These are phyloP conservation scores for Trichoderma breve DNA, from an alignment of 2,329 filamentous ascomycete species.

Conservation along the genomic window DNA sequence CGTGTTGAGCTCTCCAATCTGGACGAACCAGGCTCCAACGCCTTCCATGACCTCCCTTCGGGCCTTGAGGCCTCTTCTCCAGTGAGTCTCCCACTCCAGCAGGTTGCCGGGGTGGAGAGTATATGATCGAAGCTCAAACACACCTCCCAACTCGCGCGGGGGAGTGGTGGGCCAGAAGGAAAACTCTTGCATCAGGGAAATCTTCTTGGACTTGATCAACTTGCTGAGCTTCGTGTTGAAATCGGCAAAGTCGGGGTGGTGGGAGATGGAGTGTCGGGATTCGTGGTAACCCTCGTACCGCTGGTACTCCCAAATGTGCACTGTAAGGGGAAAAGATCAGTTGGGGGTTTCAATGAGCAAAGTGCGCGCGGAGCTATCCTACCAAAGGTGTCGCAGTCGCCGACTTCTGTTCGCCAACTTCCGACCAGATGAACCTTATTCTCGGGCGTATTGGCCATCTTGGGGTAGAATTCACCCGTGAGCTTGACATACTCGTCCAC, in stretches of 20 bases:
- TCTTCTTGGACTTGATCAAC: constrained; percentile 81
- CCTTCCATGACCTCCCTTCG: constrained; percentile 97
- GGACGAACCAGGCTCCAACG: constrained; percentile 96
- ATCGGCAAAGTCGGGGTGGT: constrained; percentile 76
- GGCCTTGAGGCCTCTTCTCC: constrained; percentile 87
- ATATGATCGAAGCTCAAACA: constrained; percentile 96
- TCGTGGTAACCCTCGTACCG: constrained; percentile 94
- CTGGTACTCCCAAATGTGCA: constrained; percentile 99
- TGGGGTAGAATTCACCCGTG: constrained; percentile 88
- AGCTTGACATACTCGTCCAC: constrained; percentile 92
- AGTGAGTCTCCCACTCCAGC: constrained; percentile 98
- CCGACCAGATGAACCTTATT: constrained; percentile 96
- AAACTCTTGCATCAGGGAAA: constrained; percentile 98
- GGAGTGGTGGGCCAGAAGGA: constrained; percentile 98
- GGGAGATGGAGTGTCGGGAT: constrained; percentile 79
- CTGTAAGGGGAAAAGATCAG: constrained; percentile 44
- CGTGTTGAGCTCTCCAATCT: constrained; percentile 95
- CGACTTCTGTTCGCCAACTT: constrained; percentile 97
- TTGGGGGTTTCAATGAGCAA: neutral
- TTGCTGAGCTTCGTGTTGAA: constrained; percentile 83
- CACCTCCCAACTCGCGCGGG: constrained; percentile 81
- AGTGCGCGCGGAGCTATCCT: constrained; percentile 31
- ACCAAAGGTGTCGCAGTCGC: constrained; percentile 96
- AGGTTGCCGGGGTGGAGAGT: constrained; percentile 93
- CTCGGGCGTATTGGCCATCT: constrained; percentile 77